Base-by-base conservation (phyloP, 106 monocot species). In the Dendrobium officinale region DNA sequence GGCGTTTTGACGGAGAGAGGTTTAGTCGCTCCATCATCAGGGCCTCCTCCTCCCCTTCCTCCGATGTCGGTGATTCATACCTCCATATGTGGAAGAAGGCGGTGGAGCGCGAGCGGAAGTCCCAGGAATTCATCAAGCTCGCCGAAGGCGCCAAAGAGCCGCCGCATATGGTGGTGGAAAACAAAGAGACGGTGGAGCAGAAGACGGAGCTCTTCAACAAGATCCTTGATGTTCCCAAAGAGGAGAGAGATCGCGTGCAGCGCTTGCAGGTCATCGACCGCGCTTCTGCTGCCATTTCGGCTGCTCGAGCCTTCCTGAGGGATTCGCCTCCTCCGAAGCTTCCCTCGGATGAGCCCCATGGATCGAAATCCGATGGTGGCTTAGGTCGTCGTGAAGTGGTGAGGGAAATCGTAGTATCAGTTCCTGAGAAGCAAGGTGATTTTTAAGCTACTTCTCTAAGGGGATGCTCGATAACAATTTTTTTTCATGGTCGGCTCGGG, bases 31-130 rank as follows among this genome's bases (percentile, higher is more conserved):
- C 77, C 58, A 8, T 19, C 27, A 31, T 61, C 81, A 7, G 76
- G 5, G 48, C 48, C 27, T 15, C 9, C 44, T 49, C 48, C 58
- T 17, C 74, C 51, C 48, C 67, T 18, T 58, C 77, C 29, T 59
- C 80, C 45, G 31, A 20, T 55, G 80, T 24, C 17, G 80, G 79
- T 40, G 68, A 48, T 51, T 86, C 89, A 20, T 95, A 93, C 87
- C 91, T 91, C 9, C 86, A 87, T 66, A 95, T 93, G 89, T 95
- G 93, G 95, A 93, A 85, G 81, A 85, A 83, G 73, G 91, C 89
- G 33, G 45, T 89, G 83, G 88, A 89, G n/a, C 78, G 91, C n/a
- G 84, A 89, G 37, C 78, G 86, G 26, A 80, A 70, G 22, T 72
- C 84, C 22, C 81, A 79, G 79, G 76, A 81, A 56, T 75, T 87